Conservation (phyloP, 495 filamentous ascomycete genomes). For the Daldinia bambusicola region DNA sequence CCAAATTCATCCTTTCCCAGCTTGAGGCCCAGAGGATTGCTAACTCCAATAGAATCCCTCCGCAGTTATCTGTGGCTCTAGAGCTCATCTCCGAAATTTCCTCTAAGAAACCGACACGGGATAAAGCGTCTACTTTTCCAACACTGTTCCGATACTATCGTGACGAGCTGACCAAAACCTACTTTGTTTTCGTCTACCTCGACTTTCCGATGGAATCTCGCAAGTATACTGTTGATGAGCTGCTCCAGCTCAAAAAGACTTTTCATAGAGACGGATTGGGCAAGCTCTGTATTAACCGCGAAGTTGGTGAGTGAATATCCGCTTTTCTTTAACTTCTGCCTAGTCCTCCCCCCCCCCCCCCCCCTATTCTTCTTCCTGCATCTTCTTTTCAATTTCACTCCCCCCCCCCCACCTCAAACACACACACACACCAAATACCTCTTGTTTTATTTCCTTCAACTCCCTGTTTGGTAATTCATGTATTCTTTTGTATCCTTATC, state of each 20-base stretch:
- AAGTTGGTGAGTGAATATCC: constrained; percentile 48
- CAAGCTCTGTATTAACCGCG: constrained; percentile 44
- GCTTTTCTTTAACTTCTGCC: background rate
- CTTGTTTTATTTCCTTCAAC: background rate
- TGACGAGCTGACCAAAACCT: constrained; percentile 27
- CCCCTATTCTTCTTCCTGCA: background rate
- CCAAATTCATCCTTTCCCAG: constrained; percentile 51
- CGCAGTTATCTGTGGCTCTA: constrained; percentile 41
- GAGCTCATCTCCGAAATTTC: constrained; percentile 36
- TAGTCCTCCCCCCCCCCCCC: background rate
- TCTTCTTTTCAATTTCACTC: background rate
- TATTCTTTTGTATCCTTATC: background rate
- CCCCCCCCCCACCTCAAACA: no score
- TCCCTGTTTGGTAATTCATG: background rate
- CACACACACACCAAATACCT: background rate
- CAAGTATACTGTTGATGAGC: constrained; percentile 53
- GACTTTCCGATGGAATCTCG: constrained; percentile 48
- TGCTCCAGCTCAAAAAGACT: constrained; percentile 46
- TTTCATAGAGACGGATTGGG: constrained; percentile 14
- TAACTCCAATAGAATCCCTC: constrained; percentile 29
- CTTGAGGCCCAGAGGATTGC: constrained; percentile 51
- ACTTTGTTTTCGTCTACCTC: constrained; percentile 50
- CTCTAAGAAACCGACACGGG: constrained; percentile 8
- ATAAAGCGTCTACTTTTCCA: constrained; percentile 22
- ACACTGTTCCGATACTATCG: constrained; percentile 49